A percentile compares a stretch with the other conserved stretches of the same genome.
Evolutionary conservation across 345 rosid genomes (phyloP).

Genomic region (Syzygium aqueum): DNA sequence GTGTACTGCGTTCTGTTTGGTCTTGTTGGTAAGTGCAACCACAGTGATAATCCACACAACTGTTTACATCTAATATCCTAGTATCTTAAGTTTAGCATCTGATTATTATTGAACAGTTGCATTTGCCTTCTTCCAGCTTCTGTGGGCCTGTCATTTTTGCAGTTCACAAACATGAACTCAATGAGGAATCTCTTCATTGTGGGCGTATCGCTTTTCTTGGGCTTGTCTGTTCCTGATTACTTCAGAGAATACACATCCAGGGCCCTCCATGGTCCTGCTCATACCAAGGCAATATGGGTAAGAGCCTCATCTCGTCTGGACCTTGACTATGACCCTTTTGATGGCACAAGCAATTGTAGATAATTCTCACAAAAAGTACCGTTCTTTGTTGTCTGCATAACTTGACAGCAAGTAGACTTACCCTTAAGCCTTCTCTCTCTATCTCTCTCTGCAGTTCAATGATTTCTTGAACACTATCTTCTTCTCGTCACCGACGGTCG

Average conservation of each 20-base stretch:
- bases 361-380: not conserved
- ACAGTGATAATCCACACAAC: not conserved
- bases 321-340: not conserved
- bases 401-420: not conserved
- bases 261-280: conserved; percentile 90
- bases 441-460: conserved; percentile 54
- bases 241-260: conserved; percentile 69
- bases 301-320: not conserved
- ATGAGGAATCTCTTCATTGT: conserved; percentile 83
- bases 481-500: conserved; percentile 83
- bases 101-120: not conserved
- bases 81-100: not conserved
- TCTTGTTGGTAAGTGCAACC: conserved; percentile 55
- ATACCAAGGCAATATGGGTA: conserved; percentile 87
- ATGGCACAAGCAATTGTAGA: not conserved
- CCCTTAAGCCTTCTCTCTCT: not conserved
- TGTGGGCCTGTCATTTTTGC: conserved; percentile 88
- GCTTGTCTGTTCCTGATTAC: conserved; percentile 81
- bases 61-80: not conserved
- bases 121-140: conserved; percentile 46
- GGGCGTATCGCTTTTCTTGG: conserved; percentile 82
- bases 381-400: not conserved
- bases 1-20: conserved; percentile 88
- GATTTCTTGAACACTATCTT: conserved; percentile 94
- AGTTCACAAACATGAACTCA: conserved; percentile 99